Percentiles rank a stretch among this genome's conserved stretches.
phyloP scores from a whole-genome alignment of 257 asterid genomes.

The Ligustrum vulgare region DNA sequence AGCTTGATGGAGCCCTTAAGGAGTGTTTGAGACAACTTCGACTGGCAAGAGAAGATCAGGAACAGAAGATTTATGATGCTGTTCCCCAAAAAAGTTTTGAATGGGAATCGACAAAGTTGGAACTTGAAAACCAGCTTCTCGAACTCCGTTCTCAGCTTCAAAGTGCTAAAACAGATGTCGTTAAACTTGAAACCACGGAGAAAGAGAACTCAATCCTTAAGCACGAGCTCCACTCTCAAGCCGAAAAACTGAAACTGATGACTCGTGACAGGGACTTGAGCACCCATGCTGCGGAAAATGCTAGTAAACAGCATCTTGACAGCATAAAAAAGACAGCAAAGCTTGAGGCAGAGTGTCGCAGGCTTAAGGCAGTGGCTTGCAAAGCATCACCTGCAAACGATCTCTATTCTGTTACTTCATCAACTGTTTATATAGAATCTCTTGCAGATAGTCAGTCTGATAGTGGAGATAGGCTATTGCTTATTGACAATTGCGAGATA shows the following conservation, averaged over 20 bases:
- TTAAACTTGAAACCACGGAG: conserved; percentile 53
- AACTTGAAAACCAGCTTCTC: conserved; percentile 52
- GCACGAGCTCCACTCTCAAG: conserved; percentile 44
- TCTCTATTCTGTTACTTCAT: conserved; percentile 26
- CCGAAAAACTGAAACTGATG: conserved; percentile 44
- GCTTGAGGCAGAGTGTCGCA: conserved; percentile 73
- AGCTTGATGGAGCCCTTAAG: conserved; percentile 88
- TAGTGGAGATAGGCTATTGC: conserved; percentile 36
- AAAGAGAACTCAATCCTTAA: conserved; percentile 50
- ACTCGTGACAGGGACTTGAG: conserved; percentile 61
- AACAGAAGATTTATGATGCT: conserved; percentile 52
- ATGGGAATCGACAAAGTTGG: conserved; percentile 55
- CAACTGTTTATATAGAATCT: conserved; percentile 38
- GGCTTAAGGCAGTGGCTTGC: conserved; percentile 47
- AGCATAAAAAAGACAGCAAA: conserved; percentile 53
- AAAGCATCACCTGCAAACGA: conserved; percentile 26
- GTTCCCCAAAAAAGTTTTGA: conserved; percentile 40
- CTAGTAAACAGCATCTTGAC: conserved; percentile 63
- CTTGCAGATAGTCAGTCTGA: conserved; percentile 39
- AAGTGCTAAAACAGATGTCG: conserved; percentile 41
- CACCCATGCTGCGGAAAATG: conserved; percentile 64
- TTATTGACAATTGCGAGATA: conserved; percentile 25
- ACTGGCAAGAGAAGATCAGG: conserved; percentile 77
- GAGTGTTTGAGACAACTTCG: conserved; percentile 92
- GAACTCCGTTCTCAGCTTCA: conserved; percentile 56